phyloP scores from a whole-genome alignment of 257 asterid genomes.

The Ehretia macrophylla region DNA sequence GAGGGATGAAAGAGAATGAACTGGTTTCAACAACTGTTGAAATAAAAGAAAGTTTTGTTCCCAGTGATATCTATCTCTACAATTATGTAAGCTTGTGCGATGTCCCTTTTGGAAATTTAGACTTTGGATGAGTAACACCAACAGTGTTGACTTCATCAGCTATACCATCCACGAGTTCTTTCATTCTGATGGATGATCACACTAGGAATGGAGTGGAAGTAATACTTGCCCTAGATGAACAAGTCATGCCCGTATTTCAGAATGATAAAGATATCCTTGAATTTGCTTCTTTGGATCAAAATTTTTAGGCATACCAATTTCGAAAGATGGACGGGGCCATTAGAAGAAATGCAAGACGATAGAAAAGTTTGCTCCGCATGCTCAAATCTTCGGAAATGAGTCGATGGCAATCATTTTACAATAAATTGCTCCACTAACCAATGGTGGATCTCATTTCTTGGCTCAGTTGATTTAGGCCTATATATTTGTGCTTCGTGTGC shows the following conservation, averaged over 20 bases:
- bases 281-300: background rate
- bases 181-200: background rate
- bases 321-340: too few species aligned
- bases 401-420: too few species aligned
- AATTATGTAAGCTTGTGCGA: background rate
- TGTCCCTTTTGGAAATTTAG: background rate
- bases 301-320: too few species aligned
- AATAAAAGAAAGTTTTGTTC: background rate
- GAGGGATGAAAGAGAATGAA: background rate
- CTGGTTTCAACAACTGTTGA: background rate
- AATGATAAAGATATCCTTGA: background rate
- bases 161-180: background rate
- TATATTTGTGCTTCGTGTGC: too few species aligned
- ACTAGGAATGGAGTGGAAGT: background rate
- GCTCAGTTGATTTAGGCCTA: too few species aligned
- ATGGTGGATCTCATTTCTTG: too few species aligned
- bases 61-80: background rate
- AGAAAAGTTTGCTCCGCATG: too few species aligned
- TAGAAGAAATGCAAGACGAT: too few species aligned
- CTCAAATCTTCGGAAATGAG: too few species aligned
- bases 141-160: background rate
- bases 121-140: conserved; percentile 24
- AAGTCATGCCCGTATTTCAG: background rate
- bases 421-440: too few species aligned
- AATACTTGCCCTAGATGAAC: background rate